A percentile compares a stretch with the other conserved stretches of the same genome.
Conservation (phyloP, 192 early-diverging fungal genomes). For the Geranomyces variabilis region DNA sequence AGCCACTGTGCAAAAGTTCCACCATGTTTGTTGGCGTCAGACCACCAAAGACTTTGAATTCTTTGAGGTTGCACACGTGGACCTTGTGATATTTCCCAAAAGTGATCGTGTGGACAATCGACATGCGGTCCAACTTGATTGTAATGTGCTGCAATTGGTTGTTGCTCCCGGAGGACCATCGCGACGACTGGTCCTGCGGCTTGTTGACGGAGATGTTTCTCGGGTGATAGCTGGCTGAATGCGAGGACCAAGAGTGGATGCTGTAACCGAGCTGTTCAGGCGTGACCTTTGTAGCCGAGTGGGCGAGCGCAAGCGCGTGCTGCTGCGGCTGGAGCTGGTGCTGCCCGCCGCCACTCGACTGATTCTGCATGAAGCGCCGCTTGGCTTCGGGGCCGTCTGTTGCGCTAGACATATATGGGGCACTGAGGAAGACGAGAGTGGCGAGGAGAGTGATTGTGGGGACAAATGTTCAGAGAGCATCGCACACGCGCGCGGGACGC, state of each 20-base stretch:
- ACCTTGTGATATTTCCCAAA: slow-evolving; percentile 95
- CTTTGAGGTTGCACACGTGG: slow-evolving; percentile 96
- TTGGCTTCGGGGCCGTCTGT: slow-evolving; percentile 2
- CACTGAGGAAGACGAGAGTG: too few relatives aligned
- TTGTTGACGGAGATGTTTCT: slow-evolving; percentile 79
- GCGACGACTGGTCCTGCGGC: slow-evolving; percentile 85
- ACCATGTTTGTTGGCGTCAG: slow-evolving; percentile 81
- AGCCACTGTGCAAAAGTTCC: slow-evolving; percentile 73
- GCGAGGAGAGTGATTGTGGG: too few relatives aligned
- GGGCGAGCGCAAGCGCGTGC: background rate
- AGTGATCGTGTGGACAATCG: slow-evolving; percentile 83
- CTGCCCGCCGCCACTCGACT: background rate
- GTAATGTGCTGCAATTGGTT: slow-evolving; percentile 92
- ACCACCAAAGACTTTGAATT: slow-evolving; percentile 95
- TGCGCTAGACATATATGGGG: background rate
- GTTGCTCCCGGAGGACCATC: slow-evolving; percentile 86
- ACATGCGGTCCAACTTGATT: slow-evolving; percentile 82
- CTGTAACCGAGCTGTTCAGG: slow-evolving; percentile 41
- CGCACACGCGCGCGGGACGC: too few relatives aligned
- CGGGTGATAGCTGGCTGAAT: slow-evolving; percentile 84
- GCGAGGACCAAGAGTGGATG: slow-evolving; percentile 70
- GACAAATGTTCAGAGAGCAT: too few relatives aligned
- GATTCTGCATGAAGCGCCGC: background rate
- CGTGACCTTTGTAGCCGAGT: slow-evolving; percentile 10
- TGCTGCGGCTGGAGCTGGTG: background rate